Evolutionary conservation across 352 stramenopile genomes (phyloP).

Genomic region (Phytophthora sojae): DNA sequence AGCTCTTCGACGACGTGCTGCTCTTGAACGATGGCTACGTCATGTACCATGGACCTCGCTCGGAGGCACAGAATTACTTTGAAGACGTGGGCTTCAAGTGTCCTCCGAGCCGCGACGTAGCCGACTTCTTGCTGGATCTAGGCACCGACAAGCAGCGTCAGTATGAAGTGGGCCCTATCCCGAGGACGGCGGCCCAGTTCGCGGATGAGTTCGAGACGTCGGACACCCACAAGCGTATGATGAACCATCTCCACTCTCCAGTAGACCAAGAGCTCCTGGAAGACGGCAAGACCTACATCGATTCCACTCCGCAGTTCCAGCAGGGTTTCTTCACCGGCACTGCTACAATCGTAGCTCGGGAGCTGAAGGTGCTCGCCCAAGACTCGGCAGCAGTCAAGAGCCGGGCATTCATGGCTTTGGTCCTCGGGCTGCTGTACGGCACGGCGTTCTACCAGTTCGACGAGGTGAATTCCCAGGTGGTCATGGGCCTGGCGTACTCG

Average conservation of each 20-base stretch:
- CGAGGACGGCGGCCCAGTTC: conserved; percentile 26
- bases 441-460: conserved; percentile 36
- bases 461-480: conserved; percentile 23
- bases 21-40: conserved; percentile 87
- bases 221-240: conserved; percentile 26
- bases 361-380: conserved; percentile 39
- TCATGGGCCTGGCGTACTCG: conserved; percentile 72
- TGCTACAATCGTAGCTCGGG: conserved; percentile 17
- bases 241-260: conserved; percentile 15
- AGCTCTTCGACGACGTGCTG: conserved; percentile 92
- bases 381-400: conserved; percentile 38
- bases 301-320: conserved; percentile 34
- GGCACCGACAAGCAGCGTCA: conserved; percentile 37
- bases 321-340: conserved; percentile 21
- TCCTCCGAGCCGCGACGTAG: conserved; percentile 44
- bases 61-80: conserved; percentile 75
- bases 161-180: conserved; percentile 26
- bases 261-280: conserved; percentile 4
- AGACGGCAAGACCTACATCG: conserved; percentile 27
- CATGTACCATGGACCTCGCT: conserved; percentile 81
- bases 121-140: conserved; percentile 56
- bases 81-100: conserved; percentile 61
- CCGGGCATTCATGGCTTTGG: conserved; percentile 21
- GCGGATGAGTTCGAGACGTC: conserved; percentile 36
- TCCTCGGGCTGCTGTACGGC: conserved; percentile 30